These are phyloP conservation scores for Dryas alaskensis DNA, from an alignment of 306 rosid species.

Conservation along the genomic window DNA sequence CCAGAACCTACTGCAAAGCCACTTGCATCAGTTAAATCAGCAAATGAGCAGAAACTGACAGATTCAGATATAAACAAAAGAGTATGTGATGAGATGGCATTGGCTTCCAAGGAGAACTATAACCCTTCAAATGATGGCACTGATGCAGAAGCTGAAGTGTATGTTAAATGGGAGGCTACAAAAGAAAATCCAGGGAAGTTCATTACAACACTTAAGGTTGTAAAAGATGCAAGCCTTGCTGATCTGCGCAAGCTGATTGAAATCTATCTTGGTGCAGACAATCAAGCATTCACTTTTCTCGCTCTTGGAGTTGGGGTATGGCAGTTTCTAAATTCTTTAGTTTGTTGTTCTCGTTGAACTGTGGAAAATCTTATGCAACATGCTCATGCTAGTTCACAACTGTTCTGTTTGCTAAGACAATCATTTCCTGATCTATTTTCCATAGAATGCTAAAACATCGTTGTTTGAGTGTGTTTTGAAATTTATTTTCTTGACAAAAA, in stretches of 20 bases:
- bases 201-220: slow-evolving; percentile 17
- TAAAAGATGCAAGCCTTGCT: slow-evolving; percentile 17
- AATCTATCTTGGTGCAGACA: slow-evolving; percentile 21
- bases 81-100: background rate
- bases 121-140: slow-evolving; percentile 15
- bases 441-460: background rate
- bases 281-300: slow-evolving; percentile 24
- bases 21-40: slow-evolving; percentile 14
- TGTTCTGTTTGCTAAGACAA: background rate
- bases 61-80: background rate
- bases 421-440: background rate
- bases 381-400: background rate
- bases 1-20: slow-evolving; percentile 41
- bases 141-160: slow-evolving; percentile 17
- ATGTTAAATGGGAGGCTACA: slow-evolving; percentile 28
- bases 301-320: slow-evolving; percentile 25
- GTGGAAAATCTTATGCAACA: background rate
- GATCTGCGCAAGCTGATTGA: slow-evolving; percentile 25
- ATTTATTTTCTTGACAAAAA: background rate
- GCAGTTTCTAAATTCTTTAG: background rate
- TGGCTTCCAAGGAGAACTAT: slow-evolving; percentile 29
- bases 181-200: slow-evolving; percentile 31
- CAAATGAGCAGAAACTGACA: background rate
- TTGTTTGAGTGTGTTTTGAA: background rate
- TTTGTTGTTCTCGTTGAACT: background rate